Evolutionary conservation across 1,139 yeast genomes (phyloP).

Genomic region (Geotrichum carabidarum): DNA sequence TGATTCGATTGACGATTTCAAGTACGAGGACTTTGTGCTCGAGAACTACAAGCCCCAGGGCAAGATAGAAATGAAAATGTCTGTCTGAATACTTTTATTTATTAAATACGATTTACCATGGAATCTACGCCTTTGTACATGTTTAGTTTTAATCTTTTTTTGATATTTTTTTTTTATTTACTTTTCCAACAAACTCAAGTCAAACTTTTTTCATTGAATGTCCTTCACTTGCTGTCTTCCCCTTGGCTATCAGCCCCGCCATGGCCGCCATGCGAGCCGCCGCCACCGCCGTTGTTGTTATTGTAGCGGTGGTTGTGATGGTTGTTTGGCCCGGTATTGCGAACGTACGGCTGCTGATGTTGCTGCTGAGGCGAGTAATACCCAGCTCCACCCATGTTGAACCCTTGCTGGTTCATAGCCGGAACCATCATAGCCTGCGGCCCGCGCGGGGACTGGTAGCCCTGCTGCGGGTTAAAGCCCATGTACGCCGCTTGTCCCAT

Average conservation of each 20-base stretch:
- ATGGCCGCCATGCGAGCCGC: neutral
- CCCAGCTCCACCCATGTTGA: conserved; percentile 1
- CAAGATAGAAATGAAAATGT: conserved; percentile 82
- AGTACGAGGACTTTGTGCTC: conserved; percentile 78
- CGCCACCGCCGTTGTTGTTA: neutral
- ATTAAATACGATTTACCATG: neutral
- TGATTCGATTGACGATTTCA: conserved; percentile 75
- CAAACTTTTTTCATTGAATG: neutral
- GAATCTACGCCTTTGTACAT: neutral
- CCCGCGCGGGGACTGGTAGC: conserved; percentile 18
- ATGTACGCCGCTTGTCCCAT: conserved; percentile 16
- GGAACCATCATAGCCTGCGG: conserved; percentile 19
- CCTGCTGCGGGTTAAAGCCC: conserved; percentile 17
- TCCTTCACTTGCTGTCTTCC: neutral
- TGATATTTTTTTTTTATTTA: neutral
- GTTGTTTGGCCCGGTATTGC: neutral
- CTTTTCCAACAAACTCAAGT: neutral
- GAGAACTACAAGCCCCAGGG: conserved; percentile 74
- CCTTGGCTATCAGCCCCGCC: neutral
- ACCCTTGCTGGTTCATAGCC: conserved; percentile 9
- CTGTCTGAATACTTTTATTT: conserved; percentile 40
- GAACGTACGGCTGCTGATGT: conserved; percentile 9
- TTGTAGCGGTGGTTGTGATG: conserved; percentile 4
- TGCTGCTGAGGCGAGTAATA: conserved; percentile 17
- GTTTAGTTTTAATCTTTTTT: neutral